Percentiles rank a stretch among this genome's conserved stretches.
phyloP scores from a whole-genome alignment of 306 rosid species.

The Amphicarpaea edgeworthii region DNA sequence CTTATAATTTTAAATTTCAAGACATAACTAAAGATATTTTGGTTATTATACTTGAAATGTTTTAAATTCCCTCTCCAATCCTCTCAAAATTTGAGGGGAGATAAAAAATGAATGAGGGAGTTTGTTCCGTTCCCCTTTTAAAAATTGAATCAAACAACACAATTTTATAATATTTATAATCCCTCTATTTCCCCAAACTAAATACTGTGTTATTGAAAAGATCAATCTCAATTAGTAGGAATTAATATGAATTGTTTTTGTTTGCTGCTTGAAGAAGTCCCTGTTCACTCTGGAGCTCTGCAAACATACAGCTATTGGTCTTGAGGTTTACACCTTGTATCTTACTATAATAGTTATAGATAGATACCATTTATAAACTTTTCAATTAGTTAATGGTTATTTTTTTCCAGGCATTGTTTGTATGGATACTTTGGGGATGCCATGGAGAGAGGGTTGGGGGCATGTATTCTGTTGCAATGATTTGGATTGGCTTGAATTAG shows the following conservation, averaged over 20 bases:
- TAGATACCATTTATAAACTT: neutral
- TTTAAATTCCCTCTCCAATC: no score
- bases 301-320: neutral
- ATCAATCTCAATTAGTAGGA: neutral
- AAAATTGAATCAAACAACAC: no score
- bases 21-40: no score
- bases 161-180: no score
- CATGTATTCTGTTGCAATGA: constrained; percentile 14
- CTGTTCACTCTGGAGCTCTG: neutral
- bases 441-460: neutral
- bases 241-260: neutral
- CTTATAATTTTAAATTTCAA: no score
- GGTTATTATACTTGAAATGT: no score
- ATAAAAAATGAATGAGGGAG: no score
- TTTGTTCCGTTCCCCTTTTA: no score
- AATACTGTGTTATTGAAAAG: neutral
- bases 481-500: constrained; percentile 10
- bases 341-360: neutral
- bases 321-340: neutral
- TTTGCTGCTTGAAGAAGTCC: constrained; percentile 17
- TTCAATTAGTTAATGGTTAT: constrained; percentile 15
- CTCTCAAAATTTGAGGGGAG: no score
- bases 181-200: no score
- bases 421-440: neutral
- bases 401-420: constrained; percentile 7